These are phyloP conservation scores for Knoxia roxburghii DNA, from an alignment of 257 asterid species.

Conservation along the genomic window DNA sequence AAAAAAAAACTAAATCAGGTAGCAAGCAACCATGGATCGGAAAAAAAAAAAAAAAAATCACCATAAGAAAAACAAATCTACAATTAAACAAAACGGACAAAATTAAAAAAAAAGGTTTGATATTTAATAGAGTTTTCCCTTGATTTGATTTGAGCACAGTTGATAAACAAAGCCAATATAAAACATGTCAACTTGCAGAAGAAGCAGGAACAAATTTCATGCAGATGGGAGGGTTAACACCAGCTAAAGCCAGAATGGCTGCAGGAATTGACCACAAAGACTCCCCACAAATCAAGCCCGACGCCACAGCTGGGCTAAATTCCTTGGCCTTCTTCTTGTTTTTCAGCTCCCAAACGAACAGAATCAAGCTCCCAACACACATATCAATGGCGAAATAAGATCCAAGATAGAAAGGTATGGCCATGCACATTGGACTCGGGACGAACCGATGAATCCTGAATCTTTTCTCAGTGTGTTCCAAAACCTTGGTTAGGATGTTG, in stretches of 20 bases:
- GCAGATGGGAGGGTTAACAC: slow-evolving; percentile 56
- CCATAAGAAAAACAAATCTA: too few relatives aligned
- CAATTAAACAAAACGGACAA: too few relatives aligned
- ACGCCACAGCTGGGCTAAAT: slow-evolving; percentile 57
- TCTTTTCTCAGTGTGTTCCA: slow-evolving; percentile 39
- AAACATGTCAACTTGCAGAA: too few relatives aligned
- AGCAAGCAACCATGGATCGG: too few relatives aligned
- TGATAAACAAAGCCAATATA: too few relatives aligned
- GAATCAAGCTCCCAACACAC: slow-evolving; percentile 72
- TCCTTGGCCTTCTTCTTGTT: slow-evolving; percentile 35
- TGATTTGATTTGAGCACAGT: too few relatives aligned
- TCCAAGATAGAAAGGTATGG: slow-evolving; percentile 67
- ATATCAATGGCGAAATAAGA: slow-evolving; percentile 67
- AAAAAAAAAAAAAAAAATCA: too few relatives aligned
- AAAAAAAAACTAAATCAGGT: too few relatives aligned
- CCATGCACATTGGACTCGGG: slow-evolving; percentile 86
- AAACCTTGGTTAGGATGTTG: slow-evolving; percentile 13
- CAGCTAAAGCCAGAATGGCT: slow-evolving; percentile 48
- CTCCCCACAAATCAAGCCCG: slow-evolving; percentile 73
- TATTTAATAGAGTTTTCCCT: too few relatives aligned
- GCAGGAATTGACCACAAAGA: slow-evolving; percentile 76
- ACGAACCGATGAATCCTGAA: slow-evolving; percentile 40
- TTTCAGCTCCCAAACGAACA: slow-evolving; percentile 32
- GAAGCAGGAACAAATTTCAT: slow-evolving; percentile 40
- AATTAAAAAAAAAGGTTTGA: too few relatives aligned